Evolutionary conservation across 331 rosid genomes (phyloP).

Genomic region (Prunus yedoensis): DNA sequence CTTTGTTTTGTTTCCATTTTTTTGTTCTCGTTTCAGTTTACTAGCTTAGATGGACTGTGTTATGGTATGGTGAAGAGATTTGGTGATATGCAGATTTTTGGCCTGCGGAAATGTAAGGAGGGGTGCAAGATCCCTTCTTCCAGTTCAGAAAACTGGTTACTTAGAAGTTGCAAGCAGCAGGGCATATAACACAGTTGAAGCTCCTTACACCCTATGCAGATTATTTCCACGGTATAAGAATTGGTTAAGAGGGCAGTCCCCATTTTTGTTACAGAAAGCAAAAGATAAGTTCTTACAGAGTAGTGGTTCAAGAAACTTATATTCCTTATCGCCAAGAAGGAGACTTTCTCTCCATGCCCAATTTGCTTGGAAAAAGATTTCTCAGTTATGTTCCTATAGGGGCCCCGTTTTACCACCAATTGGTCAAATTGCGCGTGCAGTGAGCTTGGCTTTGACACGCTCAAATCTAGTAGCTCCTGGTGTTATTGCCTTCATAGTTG

Average conservation of each 20-base stretch:
- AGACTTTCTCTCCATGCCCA: slow-evolving; percentile 44
- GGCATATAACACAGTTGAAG: slow-evolving; percentile 26
- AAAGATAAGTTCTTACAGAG: slow-evolving; percentile 28
- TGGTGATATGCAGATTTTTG: slow-evolving; percentile 51
- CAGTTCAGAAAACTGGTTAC: slow-evolving; percentile 25
- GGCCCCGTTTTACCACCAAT: slow-evolving; percentile 50
- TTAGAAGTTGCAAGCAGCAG: slow-evolving; percentile 25
- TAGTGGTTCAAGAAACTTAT: slow-evolving; percentile 34
- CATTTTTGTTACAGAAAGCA: slow-evolving; percentile 30
- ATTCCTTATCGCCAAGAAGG: slow-evolving; percentile 30
- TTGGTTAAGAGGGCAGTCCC: slow-evolving; percentile 32
- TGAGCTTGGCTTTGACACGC: slow-evolving; percentile 61
- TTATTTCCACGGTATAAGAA: slow-evolving; percentile 28
- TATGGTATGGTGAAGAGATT: slow-evolving; percentile 19
- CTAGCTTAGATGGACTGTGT: slow-evolving; percentile 13
- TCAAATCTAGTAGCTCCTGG: slow-evolving; percentile 67
- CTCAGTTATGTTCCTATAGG: slow-evolving; percentile 40
- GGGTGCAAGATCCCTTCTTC: slow-evolving; percentile 34
- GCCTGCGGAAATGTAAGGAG: slow-evolving; percentile 44
- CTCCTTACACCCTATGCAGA: slow-evolving; percentile 32
- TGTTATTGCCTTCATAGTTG: slow-evolving; percentile 49
- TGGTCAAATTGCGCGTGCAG: slow-evolving; percentile 57
- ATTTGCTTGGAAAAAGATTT: slow-evolving; percentile 56
- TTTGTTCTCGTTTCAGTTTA: background rate
- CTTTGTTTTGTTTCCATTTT: slow-evolving; percentile 8